Evolutionary conservation across 768 basidiomycete genomes (phyloP).

Genomic region (Polyporus arcularius): DNA sequence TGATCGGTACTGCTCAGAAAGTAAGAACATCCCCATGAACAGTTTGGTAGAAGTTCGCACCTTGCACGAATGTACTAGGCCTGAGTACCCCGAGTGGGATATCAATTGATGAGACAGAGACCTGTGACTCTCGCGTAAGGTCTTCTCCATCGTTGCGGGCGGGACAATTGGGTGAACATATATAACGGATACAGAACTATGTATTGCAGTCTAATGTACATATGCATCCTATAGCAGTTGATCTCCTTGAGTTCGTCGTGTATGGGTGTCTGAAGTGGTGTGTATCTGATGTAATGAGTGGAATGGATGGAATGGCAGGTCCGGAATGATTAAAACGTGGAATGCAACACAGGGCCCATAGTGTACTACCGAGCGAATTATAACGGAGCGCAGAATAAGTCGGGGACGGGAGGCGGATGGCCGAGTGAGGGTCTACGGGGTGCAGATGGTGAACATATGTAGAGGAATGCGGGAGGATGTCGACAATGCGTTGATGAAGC

Average conservation of each 20-base stretch:
- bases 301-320: too few relatives aligned
- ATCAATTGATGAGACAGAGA: too few relatives aligned
- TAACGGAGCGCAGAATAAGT: background rate
- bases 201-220: background rate
- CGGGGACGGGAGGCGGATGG: background rate
- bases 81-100: too few relatives aligned
- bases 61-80: too few relatives aligned
- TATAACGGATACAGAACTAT: background rate
- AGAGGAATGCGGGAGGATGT: background rate
- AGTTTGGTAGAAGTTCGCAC: too few relatives aligned
- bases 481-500: background rate
- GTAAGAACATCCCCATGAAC: too few relatives aligned
- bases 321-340: background rate
- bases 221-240: background rate
- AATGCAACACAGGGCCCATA: background rate
- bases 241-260: background rate
- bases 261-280: too few relatives aligned
- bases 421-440: background rate
- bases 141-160: background rate
- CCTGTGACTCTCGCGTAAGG: too few relatives aligned
- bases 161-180: background rate
- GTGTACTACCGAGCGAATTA: background rate
- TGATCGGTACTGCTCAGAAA: too few relatives aligned
- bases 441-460: too few relatives aligned
- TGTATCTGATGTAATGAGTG: too few relatives aligned